Percentiles rank a stretch among this genome's conserved stretches.
phyloP scores from a whole-genome alignment of 768 basidiomycete genomes.

The Tubosaeta brunneosetosa region DNA sequence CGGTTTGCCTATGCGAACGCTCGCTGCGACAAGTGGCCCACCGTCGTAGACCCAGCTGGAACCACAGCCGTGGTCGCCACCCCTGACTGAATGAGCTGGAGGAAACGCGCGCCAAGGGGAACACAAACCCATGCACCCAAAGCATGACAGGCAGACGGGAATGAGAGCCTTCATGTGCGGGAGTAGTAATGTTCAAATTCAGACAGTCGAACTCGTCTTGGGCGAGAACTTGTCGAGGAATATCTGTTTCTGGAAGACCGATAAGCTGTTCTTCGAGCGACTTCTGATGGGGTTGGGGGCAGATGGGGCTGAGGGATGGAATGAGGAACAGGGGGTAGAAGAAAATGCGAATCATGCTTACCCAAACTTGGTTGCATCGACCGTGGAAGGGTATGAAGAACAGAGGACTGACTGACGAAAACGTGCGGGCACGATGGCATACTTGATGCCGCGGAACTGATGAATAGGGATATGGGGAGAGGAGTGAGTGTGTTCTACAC shows the following conservation, averaged over 20 bases:
- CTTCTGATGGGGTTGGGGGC: slow-evolving; percentile 55
- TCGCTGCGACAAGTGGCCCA: slow-evolving; percentile 65
- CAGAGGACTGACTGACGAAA: slow-evolving; percentile 69
- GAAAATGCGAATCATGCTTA: slow-evolving; percentile 30
- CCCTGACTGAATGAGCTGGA: slow-evolving; percentile 40
- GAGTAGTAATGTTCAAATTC: slow-evolving; percentile 77
- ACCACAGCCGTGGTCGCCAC: slow-evolving; percentile 67
- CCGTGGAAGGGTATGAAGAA: slow-evolving; percentile 50
- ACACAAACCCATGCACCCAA: slow-evolving; percentile 77
- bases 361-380: slow-evolving; percentile 67
- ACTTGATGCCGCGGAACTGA: slow-evolving; percentile 77
- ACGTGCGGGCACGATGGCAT: slow-evolving; percentile 66
- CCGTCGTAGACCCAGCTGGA: slow-evolving; percentile 77
- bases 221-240: slow-evolving; percentile 50
- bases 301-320: slow-evolving; percentile 54
- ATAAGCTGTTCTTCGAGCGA: slow-evolving; percentile 59
- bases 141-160: slow-evolving; percentile 73
- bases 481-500: slow-evolving; percentile 58
- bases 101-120: slow-evolving; percentile 5
- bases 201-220: slow-evolving; percentile 78
- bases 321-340: background rate
- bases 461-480: slow-evolving; percentile 52
- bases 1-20: slow-evolving; percentile 57
- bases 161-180: slow-evolving; percentile 47
- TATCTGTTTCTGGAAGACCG: slow-evolving; percentile 47